Base-by-base conservation (phyloP, 108 stramenopile species). In the Cylindrotheca fusiformis region DNA sequence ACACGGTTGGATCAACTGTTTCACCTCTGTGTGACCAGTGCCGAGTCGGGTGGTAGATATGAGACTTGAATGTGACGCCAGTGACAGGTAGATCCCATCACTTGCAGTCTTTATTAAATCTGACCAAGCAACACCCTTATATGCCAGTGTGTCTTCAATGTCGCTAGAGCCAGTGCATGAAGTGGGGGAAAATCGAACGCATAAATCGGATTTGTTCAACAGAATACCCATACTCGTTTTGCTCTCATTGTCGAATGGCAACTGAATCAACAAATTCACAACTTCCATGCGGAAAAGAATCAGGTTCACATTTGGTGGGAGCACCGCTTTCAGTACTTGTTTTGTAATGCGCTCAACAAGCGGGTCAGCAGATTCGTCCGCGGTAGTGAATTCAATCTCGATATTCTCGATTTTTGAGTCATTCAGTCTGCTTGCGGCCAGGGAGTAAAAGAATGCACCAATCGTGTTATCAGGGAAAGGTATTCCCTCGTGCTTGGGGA, bases 101-200 rank as follows among this genome's bases (percentile, higher is more conserved):
- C 64, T 65, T 10, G 66, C 29, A 14, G 72, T 78, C 36, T 63
- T 57, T 44, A 73, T 68, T 30, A 74, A 36, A 0, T 71, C 66
- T 25, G 81, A 80, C 68, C 79, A 75, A 17, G 67, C 51, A 26
- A 53, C 54, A n/a, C 72, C 79, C 65, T 69, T 65, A 50, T 58
- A 64, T 18, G 71, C 63, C 18, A 72, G 50, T 19, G 65, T 51
- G 8, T 65, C 56, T 57, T 72, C 71, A 18, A 72, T 72, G 12
- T 48, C 56, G 48, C 50, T 58, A 17, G 41, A 28, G 21, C 27
- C 0, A 12, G 25, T 26, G 6, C 63, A 63, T 46, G 57, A 57
- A 29, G 50, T 46, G 4, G 71, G 71, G 25, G 59, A 72, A 18
- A 72, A 72, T 17, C 63, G 55, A 1, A 63, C 48, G 17, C 52